Evolutionary conservation across 495 filamentous ascomycete genomes (phyloP), one percentile per base, ranked within the genome.

Genomic region (Penicillium robsamsonii): DNA sequence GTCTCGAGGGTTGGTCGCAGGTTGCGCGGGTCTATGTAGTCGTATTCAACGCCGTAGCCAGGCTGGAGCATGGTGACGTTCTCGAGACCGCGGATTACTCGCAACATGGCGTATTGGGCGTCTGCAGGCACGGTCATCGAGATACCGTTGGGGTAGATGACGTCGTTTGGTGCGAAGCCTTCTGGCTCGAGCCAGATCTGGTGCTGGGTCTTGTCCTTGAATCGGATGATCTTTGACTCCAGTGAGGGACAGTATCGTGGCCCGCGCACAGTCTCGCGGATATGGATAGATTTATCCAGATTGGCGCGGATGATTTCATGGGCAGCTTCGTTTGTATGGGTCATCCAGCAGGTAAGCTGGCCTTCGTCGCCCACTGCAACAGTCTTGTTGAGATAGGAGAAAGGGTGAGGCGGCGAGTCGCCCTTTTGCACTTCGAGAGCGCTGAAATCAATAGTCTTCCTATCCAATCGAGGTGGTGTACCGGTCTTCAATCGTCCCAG

Each of bases 1-100:
- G 94, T 97, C 66, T 98, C 95, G 9, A 98, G 83, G 0, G 94
- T 92, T 20, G 89, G 83, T 58, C 85, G 86, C 9, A 98, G 78
- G 64, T 85, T 87, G 50, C 94, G 88, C 9, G 94, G 95, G 68
- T 98, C 94, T 10, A 98, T 89, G 71, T 97, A 98, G 76, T 98
- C 94, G 70, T 98, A 98, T 73, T 98, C 94, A 7, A 98, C 94
- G 44, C 94, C 94, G 68, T 98, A 98, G 46, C 94, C 94, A 2
- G 94, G 87, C 65, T 97, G 95, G 5, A 96, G 86, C 95, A 98
- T 97, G 43, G 74, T 84, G 3, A 90, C 91, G 59, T 96, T 85
- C 68, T 96, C 92, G 24, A 98, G 83, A 12, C 94, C 94, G 17
- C 71, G 80, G 52, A 98, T 87, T 0, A 90, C 96, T 50, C 84